Evolutionary conservation across 805 yeast genomes (phyloP).

Genomic region (Metschnikowia kofuensis): DNA sequence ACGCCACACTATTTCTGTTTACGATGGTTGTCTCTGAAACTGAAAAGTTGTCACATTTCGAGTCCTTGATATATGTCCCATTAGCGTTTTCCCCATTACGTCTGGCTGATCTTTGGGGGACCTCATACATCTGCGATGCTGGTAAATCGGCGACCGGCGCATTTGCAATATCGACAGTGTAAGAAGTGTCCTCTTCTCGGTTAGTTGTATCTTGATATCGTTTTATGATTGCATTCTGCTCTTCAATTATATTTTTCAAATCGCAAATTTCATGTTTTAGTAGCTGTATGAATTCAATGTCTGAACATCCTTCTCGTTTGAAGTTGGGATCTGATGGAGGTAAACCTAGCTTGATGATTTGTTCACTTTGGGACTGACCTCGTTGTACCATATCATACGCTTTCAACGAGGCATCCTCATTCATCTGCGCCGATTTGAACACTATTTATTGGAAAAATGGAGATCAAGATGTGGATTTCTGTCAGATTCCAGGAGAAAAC

Average conservation of each 20-base stretch:
- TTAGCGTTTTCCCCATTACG: conserved; percentile 8
- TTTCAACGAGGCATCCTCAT: background rate
- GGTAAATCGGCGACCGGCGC: background rate
- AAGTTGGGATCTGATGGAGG: conserved; percentile 37
- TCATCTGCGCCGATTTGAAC: background rate
- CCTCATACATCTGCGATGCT: conserved; percentile 4
- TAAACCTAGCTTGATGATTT: background rate
- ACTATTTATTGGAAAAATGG: background rate
- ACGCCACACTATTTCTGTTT: conserved; percentile 8
- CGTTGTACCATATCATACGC: background rate
- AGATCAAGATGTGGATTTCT: background rate
- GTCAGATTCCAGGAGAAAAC: no score
- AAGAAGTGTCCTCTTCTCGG: background rate
- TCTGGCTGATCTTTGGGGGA: conserved; percentile 30
- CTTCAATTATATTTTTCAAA: background rate
- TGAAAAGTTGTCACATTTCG: background rate
- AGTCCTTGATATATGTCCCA: no score
- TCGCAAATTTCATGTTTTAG: conserved; percentile 11
- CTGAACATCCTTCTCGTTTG: conserved; percentile 29
- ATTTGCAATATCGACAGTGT: background rate
- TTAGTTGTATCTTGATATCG: background rate
- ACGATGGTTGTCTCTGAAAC: background rate
- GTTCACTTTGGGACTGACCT: background rate
- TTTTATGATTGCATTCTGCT: background rate
- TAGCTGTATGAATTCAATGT: conserved; percentile 32